These are phyloP conservation scores for Cardamine resedifolia DNA, from an alignment of 345 rosid genomes.

Conservation along the genomic window DNA sequence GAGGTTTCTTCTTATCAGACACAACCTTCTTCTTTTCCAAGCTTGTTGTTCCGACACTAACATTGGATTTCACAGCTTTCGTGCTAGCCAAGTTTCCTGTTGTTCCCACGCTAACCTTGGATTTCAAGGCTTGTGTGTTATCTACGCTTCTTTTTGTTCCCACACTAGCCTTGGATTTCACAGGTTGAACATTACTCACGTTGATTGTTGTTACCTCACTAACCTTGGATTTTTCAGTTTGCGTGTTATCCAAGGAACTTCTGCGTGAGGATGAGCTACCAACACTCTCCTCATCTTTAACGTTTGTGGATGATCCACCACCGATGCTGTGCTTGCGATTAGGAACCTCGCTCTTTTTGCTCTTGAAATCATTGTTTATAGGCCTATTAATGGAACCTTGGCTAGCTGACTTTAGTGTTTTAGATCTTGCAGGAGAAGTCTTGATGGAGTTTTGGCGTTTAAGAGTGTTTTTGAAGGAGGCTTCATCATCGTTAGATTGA, in stretches of 20 bases:
- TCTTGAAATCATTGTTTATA: constrained; percentile 16
- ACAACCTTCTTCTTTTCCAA: constrained; percentile 20
- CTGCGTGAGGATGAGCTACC: constrained; percentile 27
- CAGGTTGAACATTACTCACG: not conserved
- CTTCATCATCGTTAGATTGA: constrained; percentile 26
- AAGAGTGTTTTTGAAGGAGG: not conserved
- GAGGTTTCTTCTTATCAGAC: constrained; percentile 27
- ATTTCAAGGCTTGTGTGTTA: constrained; percentile 11
- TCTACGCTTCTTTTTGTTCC: constrained; percentile 3
- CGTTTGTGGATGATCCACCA: constrained; percentile 21
- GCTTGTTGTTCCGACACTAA: constrained; percentile 7
- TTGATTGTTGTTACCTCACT: not conserved
- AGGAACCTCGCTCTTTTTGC: not conserved
- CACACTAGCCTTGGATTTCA: constrained; percentile 1
- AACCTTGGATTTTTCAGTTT: constrained; percentile 20
- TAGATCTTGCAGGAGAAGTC: constrained; percentile 33
- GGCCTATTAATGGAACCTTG: constrained; percentile 22
- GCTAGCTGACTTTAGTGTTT: constrained; percentile 24
- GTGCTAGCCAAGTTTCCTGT: constrained; percentile 1
- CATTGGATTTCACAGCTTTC: constrained; percentile 18
- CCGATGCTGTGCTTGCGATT: constrained; percentile 28
- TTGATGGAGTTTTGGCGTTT: constrained; percentile 25
- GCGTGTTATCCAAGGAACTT: constrained; percentile 22
- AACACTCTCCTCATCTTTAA: constrained; percentile 33
- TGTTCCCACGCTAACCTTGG: not conserved